phyloP scores from a whole-genome alignment of 2,329 filamentous ascomycete genomes.

The Aureobasidium mangrovei region DNA sequence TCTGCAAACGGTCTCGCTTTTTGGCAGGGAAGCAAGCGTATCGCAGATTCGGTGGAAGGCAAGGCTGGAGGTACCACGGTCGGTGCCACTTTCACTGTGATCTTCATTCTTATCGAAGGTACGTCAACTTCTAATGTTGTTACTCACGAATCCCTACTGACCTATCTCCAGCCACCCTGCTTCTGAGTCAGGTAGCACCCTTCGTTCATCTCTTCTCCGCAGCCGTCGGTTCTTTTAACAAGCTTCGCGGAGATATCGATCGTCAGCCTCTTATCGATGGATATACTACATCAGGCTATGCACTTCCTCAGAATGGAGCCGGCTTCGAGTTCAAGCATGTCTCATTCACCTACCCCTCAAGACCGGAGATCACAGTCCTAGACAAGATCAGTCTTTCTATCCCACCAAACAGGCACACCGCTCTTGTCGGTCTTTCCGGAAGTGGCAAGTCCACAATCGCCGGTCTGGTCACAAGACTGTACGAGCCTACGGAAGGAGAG shows the following conservation, averaged over 20 bases:
- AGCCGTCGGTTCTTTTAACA: slow-evolving; percentile 47
- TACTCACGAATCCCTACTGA: background rate
- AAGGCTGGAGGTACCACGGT: slow-evolving; percentile 27
- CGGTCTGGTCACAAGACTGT: slow-evolving; percentile 28
- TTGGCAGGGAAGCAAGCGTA: slow-evolving; percentile 54
- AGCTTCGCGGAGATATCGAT: slow-evolving; percentile 51
- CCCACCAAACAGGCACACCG: slow-evolving; percentile 33
- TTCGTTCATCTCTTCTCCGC: slow-evolving; percentile 43
- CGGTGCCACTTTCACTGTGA: slow-evolving; percentile 47
- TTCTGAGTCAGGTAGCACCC: slow-evolving; percentile 39
- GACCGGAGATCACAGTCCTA: slow-evolving; percentile 32
- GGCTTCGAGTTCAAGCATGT: slow-evolving; percentile 31
- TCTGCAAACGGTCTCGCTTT: slow-evolving; percentile 59
- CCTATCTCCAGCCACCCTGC: slow-evolving; percentile 31
- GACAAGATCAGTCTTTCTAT: slow-evolving; percentile 30
- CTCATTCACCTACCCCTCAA: slow-evolving; percentile 34
- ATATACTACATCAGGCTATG: slow-evolving; percentile 24
- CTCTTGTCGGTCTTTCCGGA: slow-evolving; percentile 35
- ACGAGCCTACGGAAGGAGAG: slow-evolving; percentile 29
- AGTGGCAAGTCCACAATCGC: slow-evolving; percentile 37
- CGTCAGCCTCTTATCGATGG: slow-evolving; percentile 33
- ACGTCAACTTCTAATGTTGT: slow-evolving; percentile 14
- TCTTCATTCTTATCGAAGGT: slow-evolving; percentile 47
- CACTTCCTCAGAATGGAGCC: slow-evolving; percentile 18
- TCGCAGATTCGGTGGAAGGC: slow-evolving; percentile 36